A percentile compares a stretch with the other conserved stretches of the same genome.
phyloP scores from a whole-genome alignment of 345 rosid species.

The Eucalyptus albens region DNA sequence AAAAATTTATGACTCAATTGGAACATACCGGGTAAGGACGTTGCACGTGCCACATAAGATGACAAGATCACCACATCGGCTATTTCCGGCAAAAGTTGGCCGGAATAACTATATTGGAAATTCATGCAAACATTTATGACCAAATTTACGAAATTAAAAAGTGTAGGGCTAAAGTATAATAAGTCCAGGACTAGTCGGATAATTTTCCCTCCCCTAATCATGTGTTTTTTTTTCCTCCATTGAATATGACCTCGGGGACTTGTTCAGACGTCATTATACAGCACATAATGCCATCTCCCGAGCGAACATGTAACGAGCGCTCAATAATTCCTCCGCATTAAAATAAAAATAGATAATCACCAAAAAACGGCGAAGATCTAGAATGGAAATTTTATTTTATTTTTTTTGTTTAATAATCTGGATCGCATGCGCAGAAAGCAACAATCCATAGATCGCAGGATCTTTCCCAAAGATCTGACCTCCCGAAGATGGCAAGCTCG shows the following conservation, averaged over 20 bases:
- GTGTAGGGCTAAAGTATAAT: neutral
- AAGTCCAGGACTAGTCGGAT: neutral
- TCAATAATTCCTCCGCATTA: neutral
- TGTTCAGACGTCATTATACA: neutral
- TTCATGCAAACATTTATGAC: neutral
- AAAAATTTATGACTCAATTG: fast-evolving
- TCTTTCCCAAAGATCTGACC: neutral
- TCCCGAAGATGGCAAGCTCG: neutral
- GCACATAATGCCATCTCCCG: neutral
- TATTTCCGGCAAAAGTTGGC: fast-evolving
- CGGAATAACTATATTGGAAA: fast-evolving
- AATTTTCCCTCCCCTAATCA: neutral
- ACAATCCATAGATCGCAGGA: neutral
- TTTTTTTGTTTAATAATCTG: neutral
- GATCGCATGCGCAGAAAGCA: neutral
- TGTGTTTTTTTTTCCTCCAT: neutral
- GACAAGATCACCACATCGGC: fast-evolving
- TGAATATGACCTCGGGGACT: neutral
- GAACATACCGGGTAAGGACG: fast-evolving
- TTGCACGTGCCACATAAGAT: fast-evolving
- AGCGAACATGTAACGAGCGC: neutral
- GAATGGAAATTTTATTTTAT: neutral
- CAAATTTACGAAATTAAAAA: fast-evolving
- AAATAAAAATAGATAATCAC: neutral
- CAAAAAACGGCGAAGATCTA: neutral